Percentiles rank a stretch among this genome's conserved stretches.
phyloP scores from a whole-genome alignment of 2,329 filamentous ascomycete species.

The Pseudocercospora cruenta region DNA sequence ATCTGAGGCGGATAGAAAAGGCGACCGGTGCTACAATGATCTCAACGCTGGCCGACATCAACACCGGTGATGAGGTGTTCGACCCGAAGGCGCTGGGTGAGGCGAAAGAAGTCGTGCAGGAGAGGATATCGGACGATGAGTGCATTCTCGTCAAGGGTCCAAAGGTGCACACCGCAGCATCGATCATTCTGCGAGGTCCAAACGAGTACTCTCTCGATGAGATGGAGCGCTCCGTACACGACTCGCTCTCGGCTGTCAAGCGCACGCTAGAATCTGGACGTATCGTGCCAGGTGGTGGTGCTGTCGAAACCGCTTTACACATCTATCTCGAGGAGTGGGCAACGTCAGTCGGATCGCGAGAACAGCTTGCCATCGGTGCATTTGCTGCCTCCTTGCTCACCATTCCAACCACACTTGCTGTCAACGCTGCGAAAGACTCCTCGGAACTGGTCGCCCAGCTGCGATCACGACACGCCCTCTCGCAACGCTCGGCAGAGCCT shows the following conservation, averaged over 20 bases:
- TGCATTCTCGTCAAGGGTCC: constrained; percentile 97
- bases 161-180: constrained; percentile 90
- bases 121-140: constrained; percentile 98
- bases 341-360: constrained; percentile 90
- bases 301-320: constrained; percentile 97
- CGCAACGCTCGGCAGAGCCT: constrained; percentile 88
- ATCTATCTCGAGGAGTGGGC: constrained; percentile 99
- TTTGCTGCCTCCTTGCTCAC: constrained; percentile 93
- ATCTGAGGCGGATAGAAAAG: constrained; percentile 91
- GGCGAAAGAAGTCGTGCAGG: constrained; percentile 95
- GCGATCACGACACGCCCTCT: constrained; percentile 89
- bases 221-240: constrained; percentile 98
- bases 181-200: constrained; percentile 90
- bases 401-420: constrained; percentile 93
- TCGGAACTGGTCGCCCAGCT: constrained; percentile 95
- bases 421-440: constrained; percentile 96
- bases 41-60: constrained; percentile 91
- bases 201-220: constrained; percentile 98
- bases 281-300: constrained; percentile 94
- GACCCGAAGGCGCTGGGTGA: constrained; percentile 86
- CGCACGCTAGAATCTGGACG: constrained; percentile 93
- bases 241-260: constrained; percentile 96
- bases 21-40: constrained; percentile 92
- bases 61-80: constrained; percentile 89
- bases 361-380: constrained; percentile 96